Base-by-base conservation (phyloP, 106 monocot genomes). In the Iris macrosiphon region DNA sequence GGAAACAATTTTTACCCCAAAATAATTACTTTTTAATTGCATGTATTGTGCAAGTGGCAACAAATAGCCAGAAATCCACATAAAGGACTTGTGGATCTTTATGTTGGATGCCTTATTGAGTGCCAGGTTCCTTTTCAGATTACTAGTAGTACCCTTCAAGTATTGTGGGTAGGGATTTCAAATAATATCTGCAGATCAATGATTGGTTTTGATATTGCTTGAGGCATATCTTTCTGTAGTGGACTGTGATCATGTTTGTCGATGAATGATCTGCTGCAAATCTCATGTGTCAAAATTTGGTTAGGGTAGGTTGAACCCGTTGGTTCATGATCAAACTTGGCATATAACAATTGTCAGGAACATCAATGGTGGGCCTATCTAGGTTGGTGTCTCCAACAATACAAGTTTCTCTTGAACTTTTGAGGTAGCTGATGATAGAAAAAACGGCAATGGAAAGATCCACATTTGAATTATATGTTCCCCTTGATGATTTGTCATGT, bases 241-340 rank as follows among this genome's bases (percentile, higher is more conserved):
- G 47, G 61, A 62, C 20, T 22, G 12, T 22, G 32, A 48, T 62
- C 47, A 62, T 47, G 30, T 32, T 62, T n/a, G 33, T 48, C 47
- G 42, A 22, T 23, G 35, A 43, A 32, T 26, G 17, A 59, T 41
- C 2, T 1, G 41, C 38, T 56, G 19, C 31, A 4, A 33, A 31
- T n/a, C n/a, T n/a, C n/a, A 28, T 3, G 23, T 33, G 17, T 31
- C 4, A 53, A 53, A 7, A 17, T 53, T 56, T 39, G 15, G 10
- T 54, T 39, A 38, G 56, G 39, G 14, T 40, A 7, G 9, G 19
- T 13, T 31, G n/a, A 0, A 31, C 16, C 19, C 37, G 4, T 37
- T 35, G 9, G 33, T 20, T 55, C 20, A 55, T 10, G 17, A 55
- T 55, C 35, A 32, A 3, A 52, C 6, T 31, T 52, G 52, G 5